Evolutionary conservation across 768 basidiomycete genomes (phyloP).

Genomic region (Myochromella boudieri): DNA sequence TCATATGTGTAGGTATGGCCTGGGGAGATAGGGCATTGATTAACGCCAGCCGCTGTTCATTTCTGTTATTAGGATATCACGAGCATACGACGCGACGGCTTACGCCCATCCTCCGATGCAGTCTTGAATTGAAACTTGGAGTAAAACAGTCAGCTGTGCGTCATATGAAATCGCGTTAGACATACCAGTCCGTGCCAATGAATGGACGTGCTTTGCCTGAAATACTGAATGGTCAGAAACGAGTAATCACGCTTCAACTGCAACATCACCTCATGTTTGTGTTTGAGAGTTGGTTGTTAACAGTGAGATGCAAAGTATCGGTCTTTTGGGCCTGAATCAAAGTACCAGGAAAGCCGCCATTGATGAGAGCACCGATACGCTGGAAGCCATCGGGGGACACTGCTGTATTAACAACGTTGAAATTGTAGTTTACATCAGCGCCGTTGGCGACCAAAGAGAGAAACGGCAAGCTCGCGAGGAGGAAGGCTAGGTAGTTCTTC

Average conservation of each 20-base stretch:
- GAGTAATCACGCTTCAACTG: not conserved
- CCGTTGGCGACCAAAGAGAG: not conserved
- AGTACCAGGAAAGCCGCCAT: slow-evolving; percentile 39
- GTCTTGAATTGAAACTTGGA: slow-evolving; percentile 40
- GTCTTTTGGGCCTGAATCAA: slow-evolving; percentile 39
- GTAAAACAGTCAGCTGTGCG: not conserved
- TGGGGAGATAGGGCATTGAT: slow-evolving; percentile 40
- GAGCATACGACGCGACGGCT: slow-evolving; percentile 1
- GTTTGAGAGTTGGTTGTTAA: slow-evolving; percentile 30
- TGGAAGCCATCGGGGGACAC: slow-evolving; percentile 43
- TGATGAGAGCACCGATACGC: slow-evolving; percentile 37
- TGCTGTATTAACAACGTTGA: slow-evolving; percentile 37
- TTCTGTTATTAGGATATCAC: not conserved
- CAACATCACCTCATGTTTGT: slow-evolving; percentile 29
- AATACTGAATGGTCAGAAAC: not conserved
- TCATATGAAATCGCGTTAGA: not conserved
- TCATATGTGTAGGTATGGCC: slow-evolving; percentile 34
- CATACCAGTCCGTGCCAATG: slow-evolving; percentile 34
- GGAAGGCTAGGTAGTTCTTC: not conserved
- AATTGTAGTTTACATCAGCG: slow-evolving; percentile 22
- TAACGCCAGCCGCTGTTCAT: slow-evolving; percentile 23
- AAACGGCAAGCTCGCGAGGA: not conserved
- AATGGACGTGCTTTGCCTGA: slow-evolving; percentile 28
- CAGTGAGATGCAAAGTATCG: slow-evolving; percentile 31
- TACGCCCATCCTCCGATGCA: slow-evolving; percentile 45